Conservation (phyloP, 2,329 filamentous ascomycete species). For the Clarireedia hainanense region DNA sequence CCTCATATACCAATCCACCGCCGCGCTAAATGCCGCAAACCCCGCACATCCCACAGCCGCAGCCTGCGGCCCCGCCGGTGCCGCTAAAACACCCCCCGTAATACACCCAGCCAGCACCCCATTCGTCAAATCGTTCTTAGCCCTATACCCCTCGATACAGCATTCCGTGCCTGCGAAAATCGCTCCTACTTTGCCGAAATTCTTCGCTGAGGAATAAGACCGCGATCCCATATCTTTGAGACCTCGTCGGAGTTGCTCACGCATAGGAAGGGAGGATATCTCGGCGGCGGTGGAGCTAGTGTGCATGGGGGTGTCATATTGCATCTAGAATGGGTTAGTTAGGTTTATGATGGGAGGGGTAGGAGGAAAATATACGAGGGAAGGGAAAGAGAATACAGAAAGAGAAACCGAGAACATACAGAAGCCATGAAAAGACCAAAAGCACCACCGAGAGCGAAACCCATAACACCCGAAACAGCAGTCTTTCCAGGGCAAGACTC, state of each 20-base stretch:
- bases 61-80: constrained; percentile 82
- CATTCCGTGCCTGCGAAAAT: constrained; percentile 92
- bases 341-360: neutral
- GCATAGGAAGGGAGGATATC: constrained; percentile 62
- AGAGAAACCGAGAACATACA: constrained; percentile 44
- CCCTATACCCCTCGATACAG: constrained; percentile 83
- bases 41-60: constrained; percentile 81
- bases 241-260: constrained; percentile 74
- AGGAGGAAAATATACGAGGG: neutral
- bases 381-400: neutral
- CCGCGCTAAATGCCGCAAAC: constrained; percentile 86
- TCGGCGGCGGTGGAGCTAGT: constrained; percentile 33
- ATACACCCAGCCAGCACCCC: constrained; percentile 82
- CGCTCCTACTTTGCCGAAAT: constrained; percentile 89
- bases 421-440: constrained; percentile 98
- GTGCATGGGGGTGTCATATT: constrained; percentile 84
- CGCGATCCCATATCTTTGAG: constrained; percentile 92
- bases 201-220: constrained; percentile 78
- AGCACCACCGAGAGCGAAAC: constrained; percentile 85
- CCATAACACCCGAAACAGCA: constrained; percentile 83
- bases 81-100: constrained; percentile 81
- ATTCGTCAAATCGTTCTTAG: constrained; percentile 90
- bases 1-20: constrained; percentile 88
- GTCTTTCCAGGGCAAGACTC: constrained; percentile 89
- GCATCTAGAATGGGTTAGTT: constrained; percentile 60